These are phyloP conservation scores for Cymbopogon flexuosus DNA, from an alignment of 202 grass and related monocot genomes.

Conservation along the genomic window DNA sequence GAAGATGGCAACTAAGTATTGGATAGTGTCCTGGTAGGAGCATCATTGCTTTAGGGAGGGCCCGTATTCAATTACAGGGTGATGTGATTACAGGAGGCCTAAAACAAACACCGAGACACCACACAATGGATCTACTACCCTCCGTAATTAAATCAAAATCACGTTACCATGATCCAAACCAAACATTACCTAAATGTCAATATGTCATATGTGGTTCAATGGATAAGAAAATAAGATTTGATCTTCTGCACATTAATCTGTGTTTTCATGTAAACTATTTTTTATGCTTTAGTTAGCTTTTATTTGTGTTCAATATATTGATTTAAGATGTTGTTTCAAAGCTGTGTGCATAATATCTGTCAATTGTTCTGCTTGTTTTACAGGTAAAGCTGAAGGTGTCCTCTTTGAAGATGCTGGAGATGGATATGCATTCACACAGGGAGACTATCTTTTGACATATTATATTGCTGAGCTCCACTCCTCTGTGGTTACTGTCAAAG, in stretches of 20 bases:
- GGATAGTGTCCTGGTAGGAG: neutral
- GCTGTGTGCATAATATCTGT: neutral
- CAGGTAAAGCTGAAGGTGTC: constrained; percentile 83
- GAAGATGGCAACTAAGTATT: neutral
- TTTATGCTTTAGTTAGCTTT: neutral
- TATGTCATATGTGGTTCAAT: neutral
- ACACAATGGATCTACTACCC: neutral
- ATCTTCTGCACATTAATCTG: neutral
- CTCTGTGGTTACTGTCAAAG: constrained; percentile 56
- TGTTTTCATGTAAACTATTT: neutral
- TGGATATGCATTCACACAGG: constrained; percentile 71
- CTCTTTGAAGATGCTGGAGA: constrained; percentile 90
- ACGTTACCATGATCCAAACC: neutral
- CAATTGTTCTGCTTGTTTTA: constrained; percentile 18
- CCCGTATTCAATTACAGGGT: neutral
- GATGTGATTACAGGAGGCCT: neutral
- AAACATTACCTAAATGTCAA: neutral
- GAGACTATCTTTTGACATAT: constrained; percentile 69
- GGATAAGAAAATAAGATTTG: neutral
- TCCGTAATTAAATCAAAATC: neutral
- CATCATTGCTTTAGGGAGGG: neutral
- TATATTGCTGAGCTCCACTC: constrained; percentile 64
- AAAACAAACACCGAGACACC: neutral
- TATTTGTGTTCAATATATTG: neutral
- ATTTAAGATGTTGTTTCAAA: neutral